Conservation (phyloP, 2,329 filamentous ascomycete species). For the Arthrobotrys musiformis region DNA sequence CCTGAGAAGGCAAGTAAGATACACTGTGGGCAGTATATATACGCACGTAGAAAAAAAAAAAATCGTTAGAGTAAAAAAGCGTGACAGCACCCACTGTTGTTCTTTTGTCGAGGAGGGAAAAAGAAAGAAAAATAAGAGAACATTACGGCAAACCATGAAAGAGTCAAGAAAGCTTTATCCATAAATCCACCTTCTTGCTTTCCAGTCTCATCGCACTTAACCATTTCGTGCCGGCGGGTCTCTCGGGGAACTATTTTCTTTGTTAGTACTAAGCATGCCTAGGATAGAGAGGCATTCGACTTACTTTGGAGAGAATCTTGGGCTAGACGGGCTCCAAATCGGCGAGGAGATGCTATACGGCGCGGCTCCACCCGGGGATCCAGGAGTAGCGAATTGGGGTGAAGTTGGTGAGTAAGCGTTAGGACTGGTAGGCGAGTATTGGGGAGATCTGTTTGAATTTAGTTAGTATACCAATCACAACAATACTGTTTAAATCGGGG, state of each 20-base stretch:
- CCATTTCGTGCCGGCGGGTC: constrained; percentile 55
- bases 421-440: constrained; percentile 68
- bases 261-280: background rate
- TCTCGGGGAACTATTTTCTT: constrained; percentile 57
- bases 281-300: constrained; percentile 3
- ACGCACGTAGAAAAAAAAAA: background rate
- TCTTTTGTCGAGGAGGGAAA: constrained; percentile 27
- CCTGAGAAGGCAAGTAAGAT: background rate
- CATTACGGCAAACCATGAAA: constrained; percentile 21
- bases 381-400: constrained; percentile 66
- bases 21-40: background rate
- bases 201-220: background rate
- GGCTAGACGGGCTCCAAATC: constrained; percentile 60
- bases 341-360: constrained; percentile 63
- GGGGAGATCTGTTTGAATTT: constrained; percentile 70
- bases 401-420: constrained; percentile 73
- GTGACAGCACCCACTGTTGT: background rate
- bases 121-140: constrained; percentile 41
- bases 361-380: constrained; percentile 61
- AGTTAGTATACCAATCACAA: constrained; percentile 58
- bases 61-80: background rate
- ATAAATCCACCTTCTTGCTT: background rate
- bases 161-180: constrained; percentile 19
- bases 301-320: constrained; percentile 60
- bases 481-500: background rate